Base-by-base conservation (phyloP, 371 early-diverging fungal species). In the Blastocladiella emersonii region DNA sequence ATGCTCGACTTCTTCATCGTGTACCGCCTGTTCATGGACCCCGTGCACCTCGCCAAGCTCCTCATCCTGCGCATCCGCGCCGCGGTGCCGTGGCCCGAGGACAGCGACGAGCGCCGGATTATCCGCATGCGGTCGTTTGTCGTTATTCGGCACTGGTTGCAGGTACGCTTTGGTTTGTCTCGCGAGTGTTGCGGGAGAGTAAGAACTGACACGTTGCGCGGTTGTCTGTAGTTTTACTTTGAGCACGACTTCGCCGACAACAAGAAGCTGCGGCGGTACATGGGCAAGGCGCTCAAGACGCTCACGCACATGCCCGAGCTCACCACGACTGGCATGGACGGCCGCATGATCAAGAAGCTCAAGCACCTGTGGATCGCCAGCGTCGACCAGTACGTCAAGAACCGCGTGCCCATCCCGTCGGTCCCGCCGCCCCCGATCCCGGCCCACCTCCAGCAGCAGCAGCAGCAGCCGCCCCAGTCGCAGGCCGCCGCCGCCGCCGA, bases 1-100 rank as follows among this genome's bases (percentile, higher is more conserved):
- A 73, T 86, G 74, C 81, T 83, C 39, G 86, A 86, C 61, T 86
- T 86, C 62, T 86, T 85, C 65, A 68, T 86, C 45, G 83, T 82
- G 23, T 86, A 80, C 60, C 83, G 86, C 27, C 72, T 77, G 10
- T 86, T 86, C 43, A 77, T 84, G 57, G 72, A 81, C 0, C 81
- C 84, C 8, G 51, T 78, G 23, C 76, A 80, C 32, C 66, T 86
- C 25, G 76, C 81, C 61, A 75, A 77, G 57, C 66, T 84, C 4
- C 64, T 86, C 34, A 75, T 84, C 37, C 70, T 79, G n/a, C 74
- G 86, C 3, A 83, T 83, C 57, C 74, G 71, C 19, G 85, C 83
- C 83, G 80, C 82, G 32, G 56, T 85, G 30, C 73, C 67, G 34
- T 75, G 76, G 44, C 57, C 60, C 19, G 78, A 83, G 55, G 74